These are phyloP conservation scores for Syzygium grande DNA, from an alignment of 345 rosid species.

Conservation along the genomic window DNA sequence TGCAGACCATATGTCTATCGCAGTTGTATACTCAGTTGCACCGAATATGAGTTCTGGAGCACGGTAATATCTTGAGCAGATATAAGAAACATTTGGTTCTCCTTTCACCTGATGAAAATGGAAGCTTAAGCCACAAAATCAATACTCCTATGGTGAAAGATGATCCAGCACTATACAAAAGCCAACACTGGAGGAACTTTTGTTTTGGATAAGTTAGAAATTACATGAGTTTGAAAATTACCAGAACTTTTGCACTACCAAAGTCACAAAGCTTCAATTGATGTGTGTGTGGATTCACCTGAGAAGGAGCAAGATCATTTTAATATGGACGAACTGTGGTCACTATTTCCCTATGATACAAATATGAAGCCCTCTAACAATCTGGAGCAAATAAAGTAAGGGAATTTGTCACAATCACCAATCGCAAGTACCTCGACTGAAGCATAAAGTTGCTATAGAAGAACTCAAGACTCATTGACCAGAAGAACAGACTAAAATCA, in stretches of 20 bases:
- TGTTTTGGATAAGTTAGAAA: slow-evolving; percentile 1
- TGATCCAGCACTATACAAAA: neutral
- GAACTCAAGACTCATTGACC: neutral
- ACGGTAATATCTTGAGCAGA: slow-evolving; percentile 91
- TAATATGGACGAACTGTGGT: neutral
- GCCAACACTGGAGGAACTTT: neutral
- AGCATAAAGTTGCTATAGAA: neutral
- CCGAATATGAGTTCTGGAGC: slow-evolving; percentile 98
- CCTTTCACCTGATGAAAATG: slow-evolving; percentile 57
- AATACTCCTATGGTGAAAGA: neutral
- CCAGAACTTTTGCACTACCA: slow-evolving; percentile 95
- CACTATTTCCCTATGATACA: neutral
- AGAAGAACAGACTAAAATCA: neutral
- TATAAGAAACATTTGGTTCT: slow-evolving; percentile 90
- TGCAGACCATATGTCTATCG: slow-evolving; percentile 96
- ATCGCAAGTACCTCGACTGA: neutral
- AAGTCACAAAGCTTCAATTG: slow-evolving; percentile 92
- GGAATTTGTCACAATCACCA: neutral
- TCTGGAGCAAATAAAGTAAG: neutral
- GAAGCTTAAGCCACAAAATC: neutral
- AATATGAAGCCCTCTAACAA: neutral
- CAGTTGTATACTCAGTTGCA: slow-evolving; percentile 92
- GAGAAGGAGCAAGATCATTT: neutral
- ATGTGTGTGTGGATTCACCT: slow-evolving; percentile 91
- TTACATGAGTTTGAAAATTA: slow-evolving; percentile 14